These are phyloP conservation scores for Trypanosoma congolense DNA, from an alignment of 208 protist species.

Conservation along the genomic window DNA sequence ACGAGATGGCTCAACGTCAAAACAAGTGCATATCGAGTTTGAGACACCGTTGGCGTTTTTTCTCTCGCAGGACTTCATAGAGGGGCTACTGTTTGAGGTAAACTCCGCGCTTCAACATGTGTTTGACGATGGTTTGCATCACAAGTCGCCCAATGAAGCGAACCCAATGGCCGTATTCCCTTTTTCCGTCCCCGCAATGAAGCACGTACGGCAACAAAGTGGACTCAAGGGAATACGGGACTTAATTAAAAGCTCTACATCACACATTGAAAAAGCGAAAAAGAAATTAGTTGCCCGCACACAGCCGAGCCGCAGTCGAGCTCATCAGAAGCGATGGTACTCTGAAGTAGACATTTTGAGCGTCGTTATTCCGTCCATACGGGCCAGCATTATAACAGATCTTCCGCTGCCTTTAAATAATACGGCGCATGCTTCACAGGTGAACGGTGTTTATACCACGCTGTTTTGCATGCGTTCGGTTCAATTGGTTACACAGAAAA, in stretches of 20 bases:
- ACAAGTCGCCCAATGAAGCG: neutral
- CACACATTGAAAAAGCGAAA: neutral
- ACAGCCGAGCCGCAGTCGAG: slow-evolving; percentile 55
- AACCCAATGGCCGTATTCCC: neutral
- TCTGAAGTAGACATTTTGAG: slow-evolving; percentile 68
- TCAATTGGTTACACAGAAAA: slow-evolving; percentile 48
- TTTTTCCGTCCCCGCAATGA: neutral
- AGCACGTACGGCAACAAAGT: neutral
- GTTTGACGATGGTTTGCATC: neutral
- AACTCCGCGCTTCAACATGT: slow-evolving; percentile 5
- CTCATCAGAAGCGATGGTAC: slow-evolving; percentile 77
- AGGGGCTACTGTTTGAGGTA: slow-evolving; percentile 10
- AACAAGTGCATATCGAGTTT: slow-evolving; percentile 67
- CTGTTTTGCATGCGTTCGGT: slow-evolving; percentile 40
- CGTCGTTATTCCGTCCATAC: slow-evolving; percentile 49
- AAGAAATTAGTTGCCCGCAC: slow-evolving; percentile 11
- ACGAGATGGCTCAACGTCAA: slow-evolving; percentile 54
- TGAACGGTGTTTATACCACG: slow-evolving; percentile 62
- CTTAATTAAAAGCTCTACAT: slow-evolving; percentile 1
- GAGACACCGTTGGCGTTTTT: slow-evolving; percentile 55
- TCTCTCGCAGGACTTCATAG: slow-evolving; percentile 40
- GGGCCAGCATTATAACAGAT: slow-evolving; percentile 59
- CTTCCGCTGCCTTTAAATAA: slow-evolving; percentile 53
- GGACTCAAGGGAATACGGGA: neutral
- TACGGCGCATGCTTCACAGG: neutral